Evolutionary conservation across 148 eudicot genomes (phyloP).

Genomic region (Camellia granthamiana): DNA sequence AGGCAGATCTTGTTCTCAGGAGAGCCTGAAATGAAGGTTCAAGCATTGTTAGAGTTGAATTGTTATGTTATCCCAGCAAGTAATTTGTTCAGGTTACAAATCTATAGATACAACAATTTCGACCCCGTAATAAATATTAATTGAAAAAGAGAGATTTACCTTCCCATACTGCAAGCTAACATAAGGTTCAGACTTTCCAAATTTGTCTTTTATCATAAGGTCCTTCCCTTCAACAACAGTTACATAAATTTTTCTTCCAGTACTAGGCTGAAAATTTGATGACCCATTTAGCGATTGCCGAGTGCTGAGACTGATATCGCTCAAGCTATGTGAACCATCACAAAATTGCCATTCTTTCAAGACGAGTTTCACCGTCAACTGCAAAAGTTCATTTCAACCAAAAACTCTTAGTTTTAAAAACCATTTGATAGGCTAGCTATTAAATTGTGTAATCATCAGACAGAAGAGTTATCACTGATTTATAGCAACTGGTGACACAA

Average conservation of each 20-base stretch:
- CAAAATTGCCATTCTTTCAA: conserved; percentile 94
- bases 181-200: conserved; percentile 68
- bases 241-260: conserved; percentile 78
- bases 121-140: background rate
- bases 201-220: conserved; percentile 62
- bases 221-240: conserved; percentile 80
- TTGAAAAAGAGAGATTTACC: conserved; percentile 35
- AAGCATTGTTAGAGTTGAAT: conserved; percentile 9
- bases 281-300: conserved; percentile 49
- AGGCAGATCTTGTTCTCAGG: conserved; percentile 52
- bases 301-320: conserved; percentile 35
- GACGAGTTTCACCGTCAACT: conserved; percentile 75
- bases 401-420: background rate
- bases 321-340: conserved; percentile 66
- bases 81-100: background rate
- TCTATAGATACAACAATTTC: background rate
- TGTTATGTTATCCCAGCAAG: background rate
- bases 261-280: conserved; percentile 41
- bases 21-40: conserved; percentile 43
- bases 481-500: background rate
- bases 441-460: background rate
- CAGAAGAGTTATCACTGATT: background rate
- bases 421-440: background rate
- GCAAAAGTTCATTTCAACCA: conserved; percentile 27
- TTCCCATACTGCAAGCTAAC: conserved; percentile 93